Base-by-base conservation (phyloP, 2,329 filamentous ascomycete species). In the Trichoderma hamatum region DNA sequence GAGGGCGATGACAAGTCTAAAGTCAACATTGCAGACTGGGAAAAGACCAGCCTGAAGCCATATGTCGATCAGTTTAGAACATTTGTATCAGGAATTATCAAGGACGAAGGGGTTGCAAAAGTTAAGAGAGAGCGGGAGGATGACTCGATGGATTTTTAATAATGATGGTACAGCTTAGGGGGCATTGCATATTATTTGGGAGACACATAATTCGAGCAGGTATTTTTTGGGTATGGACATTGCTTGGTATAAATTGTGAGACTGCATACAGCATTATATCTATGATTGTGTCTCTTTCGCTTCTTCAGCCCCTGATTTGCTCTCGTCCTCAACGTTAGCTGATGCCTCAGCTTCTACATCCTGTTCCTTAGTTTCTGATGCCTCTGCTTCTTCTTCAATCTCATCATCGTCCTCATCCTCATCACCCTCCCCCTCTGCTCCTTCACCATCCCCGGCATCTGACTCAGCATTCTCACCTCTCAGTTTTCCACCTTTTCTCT, bases 41-140 rank as follows among this genome's bases (percentile, higher is more conserved):
- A 99, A 81, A 99, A 98, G 88, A 99, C 96, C 28, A 93, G 93
- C 72, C 80, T 99, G 76, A 97, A 92, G 82, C 93, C 94, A 10
- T 98, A 97, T 78, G 89, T 98, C 43, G 94, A 98, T 69, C 90
- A 91, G 73, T 98, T 99, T 80, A 87, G 92, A 73, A 86, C 85
- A 0, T 97, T 97, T 80, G 93, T 98, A 9, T 86, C 88, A 11
- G 86, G 83, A 0, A 79, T 99, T 67, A 85, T 97, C 79, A 94
- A 90, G 78, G 95, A 97, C 70, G 89, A 90, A 78, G 84, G 84
- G 71, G 89, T 84, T 68, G 77, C 80, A 5, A 82, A 78, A 72
- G 80, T 87, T 5, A 89, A 89, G 82, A 76, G 86, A 70, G 86
- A 89, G 76, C 80, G 86, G 28, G 85, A 86, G 2, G 84, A 85